Evolutionary conservation across 305 asterid genomes (phyloP).

Genomic region (Solanum hybrid): DNA sequence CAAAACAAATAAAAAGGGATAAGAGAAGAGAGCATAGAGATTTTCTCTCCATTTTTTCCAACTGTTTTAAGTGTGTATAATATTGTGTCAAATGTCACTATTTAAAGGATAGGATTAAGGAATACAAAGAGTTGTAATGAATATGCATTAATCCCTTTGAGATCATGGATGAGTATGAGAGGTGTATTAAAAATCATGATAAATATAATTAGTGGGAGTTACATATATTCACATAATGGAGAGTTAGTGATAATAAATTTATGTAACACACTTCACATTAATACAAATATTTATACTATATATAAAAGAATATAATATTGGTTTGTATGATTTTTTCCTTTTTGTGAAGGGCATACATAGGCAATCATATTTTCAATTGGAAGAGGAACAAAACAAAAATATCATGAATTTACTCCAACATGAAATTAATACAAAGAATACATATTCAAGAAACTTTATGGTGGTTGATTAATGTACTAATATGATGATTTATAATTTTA

Average conservation of each 20-base stretch:
- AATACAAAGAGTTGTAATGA: neutral
- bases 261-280: neutral
- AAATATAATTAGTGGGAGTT: neutral
- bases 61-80: neutral
- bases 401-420: neutral
- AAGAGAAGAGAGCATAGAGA: neutral
- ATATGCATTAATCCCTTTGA: neutral
- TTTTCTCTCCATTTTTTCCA: neutral
- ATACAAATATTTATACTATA: neutral
- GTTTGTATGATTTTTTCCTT: neutral
- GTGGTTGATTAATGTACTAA: neutral
- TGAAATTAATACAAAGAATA: neutral
- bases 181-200: neutral
- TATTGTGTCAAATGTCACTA: neutral
- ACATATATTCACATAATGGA: neutral
- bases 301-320: neutral
- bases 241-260: neutral
- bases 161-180: neutral
- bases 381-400: neutral
- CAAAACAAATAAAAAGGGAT: neutral
- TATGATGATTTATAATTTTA: neutral
- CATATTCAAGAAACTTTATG: neutral
- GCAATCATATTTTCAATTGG: neutral
- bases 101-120: neutral
- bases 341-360: neutral